Conservation (phyloP, 108 stramenopile genomes). For the Nitzschia sp. region DNA sequence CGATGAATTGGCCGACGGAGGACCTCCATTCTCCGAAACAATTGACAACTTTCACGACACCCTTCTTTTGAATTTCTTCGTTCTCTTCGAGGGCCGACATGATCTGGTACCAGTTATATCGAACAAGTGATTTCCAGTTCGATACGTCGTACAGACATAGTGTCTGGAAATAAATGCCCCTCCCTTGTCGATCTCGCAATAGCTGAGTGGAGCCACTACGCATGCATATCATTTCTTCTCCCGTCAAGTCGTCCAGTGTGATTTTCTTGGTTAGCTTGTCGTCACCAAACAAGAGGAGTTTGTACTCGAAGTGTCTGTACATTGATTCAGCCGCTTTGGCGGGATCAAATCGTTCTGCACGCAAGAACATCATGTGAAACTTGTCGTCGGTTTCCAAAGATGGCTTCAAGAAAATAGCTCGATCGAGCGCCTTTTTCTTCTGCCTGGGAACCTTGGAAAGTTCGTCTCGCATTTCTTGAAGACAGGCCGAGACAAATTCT, state of each 20-base stretch:
- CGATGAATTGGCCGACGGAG: neutral
- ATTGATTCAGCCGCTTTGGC: conserved; percentile 29
- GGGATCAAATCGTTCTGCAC: conserved; percentile 40
- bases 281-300: conserved; percentile 31
- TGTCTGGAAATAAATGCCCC: neutral
- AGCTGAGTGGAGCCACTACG: neutral
- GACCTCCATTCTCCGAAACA: neutral
- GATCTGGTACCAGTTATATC: neutral
- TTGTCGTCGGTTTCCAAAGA: conserved; percentile 7
- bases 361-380: conserved; percentile 43
- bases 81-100: neutral
- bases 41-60: conserved; percentile 5
- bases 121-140: neutral
- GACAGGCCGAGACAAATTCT: neutral
- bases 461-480: conserved; percentile 2
- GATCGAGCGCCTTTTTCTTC: neutral
- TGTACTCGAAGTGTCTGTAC: conserved; percentile 33
- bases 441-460: neutral
- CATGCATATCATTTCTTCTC: conserved; percentile 1
- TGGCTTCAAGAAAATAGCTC: conserved; percentile 3
- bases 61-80: conserved; percentile 5
- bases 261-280: conserved; percentile 32
- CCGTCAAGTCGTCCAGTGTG: conserved; percentile 29
- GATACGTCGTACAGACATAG: neutral
- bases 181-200: neutral